Evolutionary conservation across 1,139 yeast species (phyloP).

Genomic region (Candida gigantensis): DNA sequence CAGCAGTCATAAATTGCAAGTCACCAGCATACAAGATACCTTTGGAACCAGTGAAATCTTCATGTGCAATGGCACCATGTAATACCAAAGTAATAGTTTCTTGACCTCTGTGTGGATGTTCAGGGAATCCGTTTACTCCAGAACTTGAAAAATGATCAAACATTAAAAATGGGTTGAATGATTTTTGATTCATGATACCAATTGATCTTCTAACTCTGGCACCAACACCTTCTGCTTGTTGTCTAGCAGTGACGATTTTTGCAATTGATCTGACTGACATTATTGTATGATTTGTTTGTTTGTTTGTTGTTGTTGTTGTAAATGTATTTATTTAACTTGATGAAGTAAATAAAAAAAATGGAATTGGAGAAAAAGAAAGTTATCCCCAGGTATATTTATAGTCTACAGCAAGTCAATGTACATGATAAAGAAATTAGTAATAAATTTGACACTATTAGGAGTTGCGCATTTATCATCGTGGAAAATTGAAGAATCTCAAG

Average conservation of each 20-base stretch:
- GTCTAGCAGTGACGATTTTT: conserved; percentile 63
- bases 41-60: conserved; percentile 83
- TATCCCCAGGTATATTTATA: no score
- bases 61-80: conserved; percentile 82
- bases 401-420: no score
- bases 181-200: conserved; percentile 66
- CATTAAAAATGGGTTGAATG: conserved; percentile 82
- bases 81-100: conserved; percentile 41
- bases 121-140: conserved; percentile 78
- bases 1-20: conserved; percentile 94
- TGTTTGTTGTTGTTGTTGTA: background rate
- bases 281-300: background rate
- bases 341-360: background rate
- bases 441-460: no score
- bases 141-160: conserved; percentile 69
- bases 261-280: conserved; percentile 48
- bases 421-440: no score
- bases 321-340: background rate
- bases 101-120: conserved; percentile 50
- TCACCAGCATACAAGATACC: conserved; percentile 85
- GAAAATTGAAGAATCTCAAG: no score
- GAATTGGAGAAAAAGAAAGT: no score
- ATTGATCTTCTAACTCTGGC: conserved; percentile 82
- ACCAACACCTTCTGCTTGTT: conserved; percentile 86
- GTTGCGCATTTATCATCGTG: no score